phyloP scores from a whole-genome alignment of 306 rosid genomes.

The Medicago lupulina region DNA sequence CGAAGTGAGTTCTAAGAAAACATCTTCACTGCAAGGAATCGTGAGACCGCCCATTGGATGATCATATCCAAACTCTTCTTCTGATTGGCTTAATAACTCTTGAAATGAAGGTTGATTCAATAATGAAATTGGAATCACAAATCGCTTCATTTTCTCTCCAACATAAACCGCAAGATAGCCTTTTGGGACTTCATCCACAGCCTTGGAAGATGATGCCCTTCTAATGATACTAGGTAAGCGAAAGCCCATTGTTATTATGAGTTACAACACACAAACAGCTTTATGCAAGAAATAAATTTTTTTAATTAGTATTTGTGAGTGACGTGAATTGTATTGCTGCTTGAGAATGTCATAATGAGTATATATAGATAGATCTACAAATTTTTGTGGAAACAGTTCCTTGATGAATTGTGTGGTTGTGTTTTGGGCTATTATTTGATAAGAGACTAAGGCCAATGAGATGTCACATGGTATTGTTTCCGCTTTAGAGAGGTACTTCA shows the following conservation, averaged over 20 bases:
- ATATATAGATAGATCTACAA: background rate
- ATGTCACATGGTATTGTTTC: background rate
- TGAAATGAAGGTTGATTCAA: background rate
- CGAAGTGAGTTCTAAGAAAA: background rate
- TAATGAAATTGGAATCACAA: background rate
- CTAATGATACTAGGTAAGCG: background rate
- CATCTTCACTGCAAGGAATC: background rate
- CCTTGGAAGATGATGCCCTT: background rate
- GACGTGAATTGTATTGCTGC: background rate
- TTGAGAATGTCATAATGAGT: background rate
- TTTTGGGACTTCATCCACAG: background rate
- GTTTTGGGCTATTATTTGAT: background rate
- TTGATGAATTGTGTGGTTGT: background rate
- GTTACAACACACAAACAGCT: background rate
- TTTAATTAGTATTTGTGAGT: background rate
- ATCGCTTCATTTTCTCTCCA: background rate
- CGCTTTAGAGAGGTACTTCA: background rate
- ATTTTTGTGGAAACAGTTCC: background rate
- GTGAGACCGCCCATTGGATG: background rate
- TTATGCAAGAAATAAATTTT: background rate
- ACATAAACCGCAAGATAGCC: background rate
- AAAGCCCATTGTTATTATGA: background rate
- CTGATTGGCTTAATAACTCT: background rate
- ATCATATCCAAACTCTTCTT: background rate
- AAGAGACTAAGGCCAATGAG: too few species aligned